Evolutionary conservation across 768 basidiomycete genomes (phyloP).

Genomic region (Scleroderma citrinum): DNA sequence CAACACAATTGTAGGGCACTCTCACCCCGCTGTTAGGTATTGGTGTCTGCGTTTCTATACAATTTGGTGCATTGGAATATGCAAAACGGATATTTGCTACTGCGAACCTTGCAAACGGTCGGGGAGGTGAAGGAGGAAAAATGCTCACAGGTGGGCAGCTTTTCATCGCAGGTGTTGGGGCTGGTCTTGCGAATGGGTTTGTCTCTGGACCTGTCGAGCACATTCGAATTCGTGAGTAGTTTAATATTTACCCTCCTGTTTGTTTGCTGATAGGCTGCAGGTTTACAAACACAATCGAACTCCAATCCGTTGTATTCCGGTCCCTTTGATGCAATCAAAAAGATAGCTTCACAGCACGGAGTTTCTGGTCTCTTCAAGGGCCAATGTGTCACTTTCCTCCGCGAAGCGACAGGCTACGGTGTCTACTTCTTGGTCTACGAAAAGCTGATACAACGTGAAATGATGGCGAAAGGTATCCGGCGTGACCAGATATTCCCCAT

Average conservation of each 20-base stretch:
- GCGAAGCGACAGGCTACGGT: conserved; percentile 79
- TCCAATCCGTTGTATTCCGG: conserved; percentile 73
- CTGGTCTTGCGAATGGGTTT: conserved; percentile 85
- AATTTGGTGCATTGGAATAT: conserved; percentile 87
- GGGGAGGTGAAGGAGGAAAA: conserved; percentile 62
- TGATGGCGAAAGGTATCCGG: conserved; percentile 61
- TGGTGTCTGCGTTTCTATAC: conserved; percentile 92
- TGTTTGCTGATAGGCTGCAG: conserved; percentile 33
- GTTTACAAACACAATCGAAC: conserved; percentile 86
- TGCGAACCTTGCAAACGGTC: conserved; percentile 52
- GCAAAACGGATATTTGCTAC: conserved; percentile 73
- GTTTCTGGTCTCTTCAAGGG: conserved; percentile 89
- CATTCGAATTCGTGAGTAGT: conserved; percentile 76
- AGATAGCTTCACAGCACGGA: conserved; percentile 72
- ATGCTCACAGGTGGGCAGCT: conserved; percentile 59
- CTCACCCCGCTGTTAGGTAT: conserved; percentile 87
- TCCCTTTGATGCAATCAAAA: conserved; percentile 82
- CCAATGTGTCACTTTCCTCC: conserved; percentile 79
- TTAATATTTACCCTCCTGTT: not conserved
- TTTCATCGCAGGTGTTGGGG: conserved; percentile 70
- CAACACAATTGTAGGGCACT: conserved; percentile 57
- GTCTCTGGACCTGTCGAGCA: conserved; percentile 97
- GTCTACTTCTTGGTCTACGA: conserved; percentile 92
- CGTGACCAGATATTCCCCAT: conserved; percentile 73
- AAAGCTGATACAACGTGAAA: conserved; percentile 82